Base-by-base conservation (phyloP, 2,329 filamentous ascomycete genomes). In the Lecanicillium sp. region DNA sequence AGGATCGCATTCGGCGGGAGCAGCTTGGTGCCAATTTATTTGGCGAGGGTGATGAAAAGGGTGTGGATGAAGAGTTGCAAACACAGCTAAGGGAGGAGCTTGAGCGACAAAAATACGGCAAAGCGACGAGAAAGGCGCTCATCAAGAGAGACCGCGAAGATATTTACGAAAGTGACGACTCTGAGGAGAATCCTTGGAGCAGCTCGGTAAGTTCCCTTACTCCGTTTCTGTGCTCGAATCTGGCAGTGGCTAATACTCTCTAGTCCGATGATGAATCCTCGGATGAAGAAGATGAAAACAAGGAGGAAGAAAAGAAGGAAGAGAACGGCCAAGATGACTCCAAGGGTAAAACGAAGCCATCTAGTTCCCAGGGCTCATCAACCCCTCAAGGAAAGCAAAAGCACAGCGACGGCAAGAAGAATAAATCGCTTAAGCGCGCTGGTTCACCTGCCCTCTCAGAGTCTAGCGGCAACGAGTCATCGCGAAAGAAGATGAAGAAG, bases 1-100 rank as follows among this genome's bases (percentile, higher is more conserved):
- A 83, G 45, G 79, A 81, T 12, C 70, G 81, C 37, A 80, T 89
- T 48, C 85, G 84, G 48, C 76, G 81, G 41, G 83, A 89, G 52
- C 88, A 94, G 58, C 70, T 94, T n/a, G 79, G 80, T 37, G 90
- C 90, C 8, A 94, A 94, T 52, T 67, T 92, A 3, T 95, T 94
- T 50, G 77, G 77, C 32, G 71, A 78, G 11, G 76, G 70, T 27
- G 72, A 82, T 49, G 83, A 94, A 52, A 65, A 76, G 32, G 77
- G 83, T 54, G 75, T 88, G 4, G 82, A 89, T 51, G 76, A 80
- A 47, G 80, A 92, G 45, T 71, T 86, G 45, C 75, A 84, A 45
- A 79, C 85, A 51, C 63, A 81, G 49, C 65, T 75, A 49, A 75
- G 79, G 52, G 82, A 85, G 48, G 80, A 82, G 47, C 73, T 85